Evolutionary conservation across 2,329 filamentous ascomycete species (phyloP).

Genomic region (Colletotrichum sp.): DNA sequence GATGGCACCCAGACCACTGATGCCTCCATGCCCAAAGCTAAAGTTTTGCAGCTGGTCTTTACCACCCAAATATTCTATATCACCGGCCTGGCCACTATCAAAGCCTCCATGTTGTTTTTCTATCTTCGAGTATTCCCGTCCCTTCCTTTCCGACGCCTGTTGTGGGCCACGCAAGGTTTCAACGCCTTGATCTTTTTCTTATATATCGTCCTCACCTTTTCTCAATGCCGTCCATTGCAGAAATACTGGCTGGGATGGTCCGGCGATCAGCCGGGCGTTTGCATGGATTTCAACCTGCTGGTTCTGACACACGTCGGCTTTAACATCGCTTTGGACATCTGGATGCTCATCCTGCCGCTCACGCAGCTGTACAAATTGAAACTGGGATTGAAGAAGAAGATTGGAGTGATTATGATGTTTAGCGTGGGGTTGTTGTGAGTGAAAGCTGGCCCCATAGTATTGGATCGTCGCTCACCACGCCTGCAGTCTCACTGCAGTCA

Average conservation of each 20-base stretch:
- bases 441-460: accelerated
- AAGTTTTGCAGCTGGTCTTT: neutral
- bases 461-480: neutral
- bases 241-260: conserved; percentile 37
- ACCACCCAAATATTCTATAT: neutral
- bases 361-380: conserved; percentile 35
- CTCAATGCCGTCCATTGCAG: conserved; percentile 36
- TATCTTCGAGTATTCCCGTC: conserved; percentile 31
- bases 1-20: neutral
- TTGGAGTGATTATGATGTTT: conserved; percentile 33
- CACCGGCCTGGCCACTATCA: neutral
- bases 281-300: conserved; percentile 30
- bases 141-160: conserved; percentile 21
- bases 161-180: conserved; percentile 26
- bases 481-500: neutral
- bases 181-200: conserved; percentile 28
- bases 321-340: conserved; percentile 35
- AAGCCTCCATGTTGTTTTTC: conserved; percentile 33
- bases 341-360: conserved; percentile 34
- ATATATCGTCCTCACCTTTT: conserved; percentile 30
- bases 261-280: conserved; percentile 33
- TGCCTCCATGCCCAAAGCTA: neutral
- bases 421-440: conserved; percentile 25
- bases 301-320: conserved; percentile 25
- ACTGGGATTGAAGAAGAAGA: conserved; percentile 32